Evolutionary conservation across 805 yeast species (phyloP).

Genomic region (Suhomyces faveliae): DNA sequence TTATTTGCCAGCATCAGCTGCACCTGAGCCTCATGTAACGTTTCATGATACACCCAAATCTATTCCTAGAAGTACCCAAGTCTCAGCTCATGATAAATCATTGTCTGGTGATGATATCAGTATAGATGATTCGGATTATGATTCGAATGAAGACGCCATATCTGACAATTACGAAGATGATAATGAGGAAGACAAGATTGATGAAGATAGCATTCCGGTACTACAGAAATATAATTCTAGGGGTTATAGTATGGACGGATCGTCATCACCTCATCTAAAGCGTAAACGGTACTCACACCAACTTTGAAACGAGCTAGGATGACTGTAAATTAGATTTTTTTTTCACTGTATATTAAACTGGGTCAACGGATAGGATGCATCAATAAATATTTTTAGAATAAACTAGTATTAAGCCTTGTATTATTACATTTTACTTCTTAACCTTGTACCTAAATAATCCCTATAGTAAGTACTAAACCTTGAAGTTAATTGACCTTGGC

Average conservation of each 20-base stretch:
- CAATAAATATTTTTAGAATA: background rate
- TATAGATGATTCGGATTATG: conserved; percentile 7
- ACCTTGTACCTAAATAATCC: no score
- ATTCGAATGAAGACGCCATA: conserved; percentile 9
- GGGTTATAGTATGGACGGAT: conserved; percentile 25
- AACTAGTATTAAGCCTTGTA: background rate
- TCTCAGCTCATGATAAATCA: background rate
- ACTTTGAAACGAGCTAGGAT: background rate
- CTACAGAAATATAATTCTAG: conserved; percentile 9
- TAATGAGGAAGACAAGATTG: conserved; percentile 11
- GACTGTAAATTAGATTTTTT: background rate
- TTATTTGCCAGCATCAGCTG: conserved; percentile 3
- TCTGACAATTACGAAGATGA: conserved; percentile 16
- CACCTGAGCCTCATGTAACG: background rate
- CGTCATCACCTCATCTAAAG: conserved; percentile 29
- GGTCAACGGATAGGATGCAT: background rate
- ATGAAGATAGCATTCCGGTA: conserved; percentile 11
- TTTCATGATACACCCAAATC: background rate
- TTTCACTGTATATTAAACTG: background rate
- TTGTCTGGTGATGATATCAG: background rate
- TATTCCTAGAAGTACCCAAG: background rate
- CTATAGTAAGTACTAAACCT: no score
- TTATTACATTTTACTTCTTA: no score
- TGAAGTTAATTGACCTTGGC: no score
- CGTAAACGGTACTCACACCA: conserved; percentile 9